These are phyloP conservation scores for Yamadazyma olivae DNA, from an alignment of 805 yeast genomes.

Conservation along the genomic window DNA sequence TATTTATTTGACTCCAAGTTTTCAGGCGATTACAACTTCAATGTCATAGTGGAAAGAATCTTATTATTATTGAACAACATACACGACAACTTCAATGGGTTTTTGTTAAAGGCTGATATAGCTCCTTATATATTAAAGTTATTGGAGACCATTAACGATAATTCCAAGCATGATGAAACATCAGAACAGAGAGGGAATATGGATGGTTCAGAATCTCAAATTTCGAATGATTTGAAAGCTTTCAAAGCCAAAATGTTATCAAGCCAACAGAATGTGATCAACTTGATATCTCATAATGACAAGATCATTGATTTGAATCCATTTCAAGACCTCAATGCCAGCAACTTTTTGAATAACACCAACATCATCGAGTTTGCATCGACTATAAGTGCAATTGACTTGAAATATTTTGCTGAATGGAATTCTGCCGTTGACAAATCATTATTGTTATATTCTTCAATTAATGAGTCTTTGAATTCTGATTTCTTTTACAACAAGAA, in stretches of 20 bases:
- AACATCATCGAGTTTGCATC: constrained; percentile 55
- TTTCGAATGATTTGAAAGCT: constrained; percentile 36
- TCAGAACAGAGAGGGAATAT: neutral
- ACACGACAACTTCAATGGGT: constrained; percentile 61
- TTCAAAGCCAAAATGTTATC: constrained; percentile 52
- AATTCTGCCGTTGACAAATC: constrained; percentile 78
- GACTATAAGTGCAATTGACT: constrained; percentile 65
- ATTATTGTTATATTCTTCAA: constrained; percentile 55
- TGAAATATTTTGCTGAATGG: constrained; percentile 67
- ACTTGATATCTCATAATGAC: constrained; percentile 20
- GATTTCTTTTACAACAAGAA: constrained; percentile 51
- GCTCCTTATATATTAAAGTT: constrained; percentile 57
- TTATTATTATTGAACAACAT: constrained; percentile 54
- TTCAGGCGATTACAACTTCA: constrained; percentile 15
- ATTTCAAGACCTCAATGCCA: constrained; percentile 30
- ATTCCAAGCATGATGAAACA: constrained; percentile 5
- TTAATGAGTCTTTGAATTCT: constrained; percentile 18
- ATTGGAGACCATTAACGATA: constrained; percentile 36
- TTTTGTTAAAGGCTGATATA: constrained; percentile 60
- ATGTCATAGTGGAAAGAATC: constrained; percentile 47
- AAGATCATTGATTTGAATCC: constrained; percentile 14
- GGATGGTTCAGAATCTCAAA: constrained; percentile 3
- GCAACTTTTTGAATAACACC: constrained; percentile 50
- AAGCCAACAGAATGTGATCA: constrained; percentile 42
- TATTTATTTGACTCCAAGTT: constrained; percentile 9